Evolutionary conservation across 169 alveolate genomes (phyloP), one percentile per base, ranked within the genome.

Genomic region (Condylostoma magnum): DNA sequence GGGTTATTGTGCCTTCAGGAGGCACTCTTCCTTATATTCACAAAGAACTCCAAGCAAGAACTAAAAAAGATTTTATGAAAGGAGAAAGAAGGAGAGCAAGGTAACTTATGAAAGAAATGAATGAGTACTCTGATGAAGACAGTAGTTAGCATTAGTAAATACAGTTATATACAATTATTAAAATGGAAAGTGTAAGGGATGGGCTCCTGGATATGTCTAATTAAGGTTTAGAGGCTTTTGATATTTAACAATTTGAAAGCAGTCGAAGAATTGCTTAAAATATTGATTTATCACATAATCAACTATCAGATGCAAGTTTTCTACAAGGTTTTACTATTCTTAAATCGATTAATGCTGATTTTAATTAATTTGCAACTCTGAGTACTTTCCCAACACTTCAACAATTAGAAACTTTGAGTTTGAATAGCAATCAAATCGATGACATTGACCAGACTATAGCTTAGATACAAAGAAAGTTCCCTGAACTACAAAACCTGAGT

Each of bases 1-100:
- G 98, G 60, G 94, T 97, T 67, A 96, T 99, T 78, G 95, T 98
- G 66, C 98, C 99, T 70, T 80, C 94, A 22, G 99, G 99, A 69
- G 99, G 99, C 80, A 99, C 96, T 56, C 80, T 95, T 77, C 99
- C 99, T 67, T 91, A 94, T 84, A 96, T 98, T 83, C 98, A 96
- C 77, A 93, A 96, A 71, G 96, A 92, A 53, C 91, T 97, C 55
- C 86, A 95, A 57, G 99, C 99, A 77, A 89, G 94, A 80, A 95
- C 25, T 15, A 30, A 27, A 46, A n/a, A n/a, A n/a, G n/a, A n/a
- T n/a, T n/a, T n/a, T n/a, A n/a, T n/a, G n/a, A n/a, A n/a, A n/a
- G n/a, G n/a, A n/a, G n/a, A n/a, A n/a, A 47, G 51, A 6, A 38
- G 25, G 28, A 50, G 44, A 50, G 6, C 46, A 0, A 27, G 20